Base-by-base conservation (phyloP, 2,329 filamentous ascomycete species). In the Alternaria ethzedia region DNA sequence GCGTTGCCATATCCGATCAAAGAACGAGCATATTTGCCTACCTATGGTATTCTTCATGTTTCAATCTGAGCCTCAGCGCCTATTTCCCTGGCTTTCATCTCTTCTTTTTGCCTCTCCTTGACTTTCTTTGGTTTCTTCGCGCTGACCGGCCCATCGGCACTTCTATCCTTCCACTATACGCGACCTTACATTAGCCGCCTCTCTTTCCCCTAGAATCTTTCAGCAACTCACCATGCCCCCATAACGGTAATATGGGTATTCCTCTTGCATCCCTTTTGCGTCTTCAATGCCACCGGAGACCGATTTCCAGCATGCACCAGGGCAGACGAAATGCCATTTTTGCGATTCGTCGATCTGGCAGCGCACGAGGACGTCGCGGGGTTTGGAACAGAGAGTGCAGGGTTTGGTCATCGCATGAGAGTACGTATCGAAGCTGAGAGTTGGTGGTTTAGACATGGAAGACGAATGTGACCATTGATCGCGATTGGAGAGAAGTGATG, bases 231-330 rank as follows among this genome's bases (percentile, higher is more conserved):
- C 76, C 69, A 78, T 79, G 7, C 78, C 76, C 0, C 72, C 71
- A 44, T 79, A 76, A 6, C 78, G 47, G 41, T 74, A 75, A 26
- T 57, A 46, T 4, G 68, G 70, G 57, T 55, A 72, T 30, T 61
- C 26, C 0, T 64, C 69, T 44, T 70, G 55, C 12, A 74, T 20
- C 1, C 71, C 71, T 21, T 64, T 62, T 5, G 71, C 82, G 66
- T 84, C 82, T 41, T 81, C 78, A 2, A 80, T 73, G 7, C 82
- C 82, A n/a, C 82, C 82, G 2, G 79, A 81, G 1, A 83, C 81
- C 3, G 72, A 69, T 30, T 74, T 75, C 82, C 82, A 84, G 72
- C 82, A 83, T 15, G 71, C 65, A 5, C 81, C 80, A 0, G 81
- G 78, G 63, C 82, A 83, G 9, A 84, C 76, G 56, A 84, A 81